These are phyloP conservation scores for Camellia oleifera DNA, from an alignment of 179 eudicot species.

Conservation along the genomic window DNA sequence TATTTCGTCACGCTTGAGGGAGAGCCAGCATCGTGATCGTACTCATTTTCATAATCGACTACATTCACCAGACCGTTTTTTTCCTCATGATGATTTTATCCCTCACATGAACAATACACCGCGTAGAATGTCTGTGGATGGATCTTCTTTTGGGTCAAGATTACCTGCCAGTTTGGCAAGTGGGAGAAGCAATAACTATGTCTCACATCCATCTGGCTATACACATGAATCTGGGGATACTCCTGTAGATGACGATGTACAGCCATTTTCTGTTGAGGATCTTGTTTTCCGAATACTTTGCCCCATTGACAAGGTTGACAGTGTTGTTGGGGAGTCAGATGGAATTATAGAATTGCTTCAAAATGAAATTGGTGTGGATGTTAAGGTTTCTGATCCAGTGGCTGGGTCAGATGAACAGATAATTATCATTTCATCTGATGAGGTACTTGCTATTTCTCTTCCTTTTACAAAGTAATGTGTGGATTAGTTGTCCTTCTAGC, in stretches of 20 bases:
- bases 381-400: conserved; percentile 64
- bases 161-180: conserved; percentile 34
- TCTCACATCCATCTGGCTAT: conserved; percentile 53
- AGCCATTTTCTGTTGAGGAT: conserved; percentile 50
- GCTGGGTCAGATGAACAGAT: conserved; percentile 73
- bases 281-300: conserved; percentile 90
- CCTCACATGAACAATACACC: conserved; percentile 47
- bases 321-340: conserved; percentile 71
- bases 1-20: conserved; percentile 85
- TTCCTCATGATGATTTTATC: conserved; percentile 59
- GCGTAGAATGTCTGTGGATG: conserved; percentile 54
- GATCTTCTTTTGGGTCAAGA: conserved; percentile 54
- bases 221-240: conserved; percentile 46
- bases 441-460: conserved; percentile 43
- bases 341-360: conserved; percentile 87
- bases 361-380: conserved; percentile 87
- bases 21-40: conserved; percentile 99
- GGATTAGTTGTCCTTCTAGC: neutral
- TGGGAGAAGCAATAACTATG: conserved; percentile 47
- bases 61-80: conserved; percentile 74
- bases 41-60: conserved; percentile 53
- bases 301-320: conserved; percentile 70
- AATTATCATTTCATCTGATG: conserved; percentile 70
- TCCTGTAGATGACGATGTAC: conserved; percentile 45
- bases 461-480: neutral